A percentile compares a stretch with the other conserved stretches of the same genome.
Conservation (phyloP, 2,329 filamentous ascomycete species). For the Emericellopsis cladophorae region DNA sequence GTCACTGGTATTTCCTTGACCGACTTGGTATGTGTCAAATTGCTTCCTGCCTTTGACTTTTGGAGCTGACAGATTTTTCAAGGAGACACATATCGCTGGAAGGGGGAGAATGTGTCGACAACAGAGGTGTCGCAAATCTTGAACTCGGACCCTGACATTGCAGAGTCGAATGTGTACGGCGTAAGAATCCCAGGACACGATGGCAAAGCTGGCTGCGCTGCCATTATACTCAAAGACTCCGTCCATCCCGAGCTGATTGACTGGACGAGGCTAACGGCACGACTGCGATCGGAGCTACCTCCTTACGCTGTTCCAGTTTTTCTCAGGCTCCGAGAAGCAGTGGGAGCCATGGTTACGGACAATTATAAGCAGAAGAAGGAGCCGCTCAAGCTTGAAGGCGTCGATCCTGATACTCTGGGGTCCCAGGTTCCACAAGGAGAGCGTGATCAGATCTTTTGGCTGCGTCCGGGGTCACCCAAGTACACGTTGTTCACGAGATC, state of each 20-base stretch:
- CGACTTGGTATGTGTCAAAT: constrained; percentile 4
- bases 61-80: background rate
- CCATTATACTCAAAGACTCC: constrained; percentile 41
- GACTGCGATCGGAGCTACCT: constrained; percentile 44
- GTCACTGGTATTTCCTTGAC: constrained; percentile 59
- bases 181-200: constrained; percentile 53
- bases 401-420: background rate
- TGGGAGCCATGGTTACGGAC: constrained; percentile 47
- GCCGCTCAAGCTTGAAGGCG: background rate
- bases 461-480: constrained; percentile 39
- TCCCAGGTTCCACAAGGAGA: constrained; percentile 18
- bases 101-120: constrained; percentile 56
- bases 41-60: background rate
- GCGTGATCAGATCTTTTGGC: constrained; percentile 35
- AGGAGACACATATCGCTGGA: constrained; percentile 61
- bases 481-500: constrained; percentile 46
- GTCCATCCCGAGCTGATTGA: constrained; percentile 34
- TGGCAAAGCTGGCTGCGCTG: constrained; percentile 53
- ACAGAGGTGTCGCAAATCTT: constrained; percentile 54
- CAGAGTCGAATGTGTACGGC: constrained; percentile 60
- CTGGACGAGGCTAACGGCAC: constrained; percentile 36
- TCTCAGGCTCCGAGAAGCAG: constrained; percentile 48
- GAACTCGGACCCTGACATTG: constrained; percentile 42
- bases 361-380: constrained; percentile 74
- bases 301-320: constrained; percentile 68